Evolutionary conservation across 345 rosid genomes (phyloP).

Genomic region (Hibiscus trionum): DNA sequence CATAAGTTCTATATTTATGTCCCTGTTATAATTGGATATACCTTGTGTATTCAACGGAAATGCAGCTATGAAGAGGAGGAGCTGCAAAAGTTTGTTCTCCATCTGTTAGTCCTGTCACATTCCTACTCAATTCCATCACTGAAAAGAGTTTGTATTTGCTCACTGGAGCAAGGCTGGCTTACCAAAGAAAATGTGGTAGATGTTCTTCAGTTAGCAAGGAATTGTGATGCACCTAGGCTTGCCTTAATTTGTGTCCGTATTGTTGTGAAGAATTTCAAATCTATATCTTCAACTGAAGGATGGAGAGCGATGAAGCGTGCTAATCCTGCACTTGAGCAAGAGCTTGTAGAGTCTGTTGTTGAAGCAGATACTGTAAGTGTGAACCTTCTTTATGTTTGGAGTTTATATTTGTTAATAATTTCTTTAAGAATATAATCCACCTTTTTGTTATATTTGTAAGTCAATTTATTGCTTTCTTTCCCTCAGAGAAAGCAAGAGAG

Average conservation of each 20-base stretch:
- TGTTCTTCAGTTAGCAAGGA: slow-evolving; percentile 67
- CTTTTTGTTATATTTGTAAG: too few species aligned
- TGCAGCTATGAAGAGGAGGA: slow-evolving; percentile 76
- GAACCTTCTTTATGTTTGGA: neutral
- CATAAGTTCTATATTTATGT: neutral
- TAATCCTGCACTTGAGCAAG: slow-evolving; percentile 71
- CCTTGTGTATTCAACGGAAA: neutral
- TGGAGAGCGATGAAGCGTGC: slow-evolving; percentile 71
- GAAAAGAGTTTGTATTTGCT: slow-evolving; percentile 48
- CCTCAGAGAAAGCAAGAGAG: slow-evolving; percentile 52
- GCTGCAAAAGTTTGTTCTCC: slow-evolving; percentile 65
- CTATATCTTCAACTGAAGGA: slow-evolving; percentile 66
- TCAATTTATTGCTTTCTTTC: neutral
- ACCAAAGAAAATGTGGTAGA: slow-evolving; percentile 72
- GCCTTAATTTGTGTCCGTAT: slow-evolving; percentile 47
- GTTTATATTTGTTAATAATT: too few species aligned
- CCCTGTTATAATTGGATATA: neutral
- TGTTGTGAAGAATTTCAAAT: slow-evolving; percentile 66
- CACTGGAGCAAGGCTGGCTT: slow-evolving; percentile 52
- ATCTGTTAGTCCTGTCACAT: slow-evolving; percentile 73
- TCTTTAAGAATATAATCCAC: too few species aligned
- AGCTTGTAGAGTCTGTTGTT: slow-evolving; percentile 55
- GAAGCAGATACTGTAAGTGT: slow-evolving; percentile 65
- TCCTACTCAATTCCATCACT: slow-evolving; percentile 52
- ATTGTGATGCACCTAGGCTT: slow-evolving; percentile 64